Conservation (phyloP, 2,329 filamentous ascomycete species). For the Apiospora marii region DNA sequence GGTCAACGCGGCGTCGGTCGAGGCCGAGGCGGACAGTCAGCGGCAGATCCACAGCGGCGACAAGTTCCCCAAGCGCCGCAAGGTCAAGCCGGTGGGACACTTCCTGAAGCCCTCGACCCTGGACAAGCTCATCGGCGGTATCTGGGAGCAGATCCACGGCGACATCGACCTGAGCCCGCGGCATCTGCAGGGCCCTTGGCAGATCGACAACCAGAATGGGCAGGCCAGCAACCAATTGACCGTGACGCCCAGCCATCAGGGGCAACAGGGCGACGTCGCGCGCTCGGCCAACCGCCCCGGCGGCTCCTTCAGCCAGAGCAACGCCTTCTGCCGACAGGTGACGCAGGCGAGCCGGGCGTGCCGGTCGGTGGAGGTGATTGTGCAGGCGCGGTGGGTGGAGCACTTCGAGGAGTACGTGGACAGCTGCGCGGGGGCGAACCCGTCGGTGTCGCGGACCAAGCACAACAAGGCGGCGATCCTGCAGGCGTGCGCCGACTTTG, state of each 20-base stretch:
- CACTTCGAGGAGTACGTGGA: constrained; percentile 60
- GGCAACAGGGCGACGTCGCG: constrained; percentile 24
- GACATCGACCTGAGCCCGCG: constrained; percentile 40
- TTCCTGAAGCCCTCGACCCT: constrained; percentile 38
- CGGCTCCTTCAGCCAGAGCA: constrained; percentile 41
- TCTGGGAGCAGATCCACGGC: constrained; percentile 46
- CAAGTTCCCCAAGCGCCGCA: constrained; percentile 36
- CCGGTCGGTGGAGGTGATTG: constrained; percentile 65
- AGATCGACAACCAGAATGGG: constrained; percentile 25
- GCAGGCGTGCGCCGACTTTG: constrained; percentile 61
- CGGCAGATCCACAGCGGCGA: constrained; percentile 35
- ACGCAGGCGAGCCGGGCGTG: constrained; percentile 57
- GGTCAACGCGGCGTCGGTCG: constrained; percentile 28
- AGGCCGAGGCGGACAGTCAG: constrained; percentile 39
- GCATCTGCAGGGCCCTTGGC: constrained; percentile 40
- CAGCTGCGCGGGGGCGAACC: constrained; percentile 47
- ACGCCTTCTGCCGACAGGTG: constrained; percentile 42
- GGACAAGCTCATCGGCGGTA: constrained; percentile 42
- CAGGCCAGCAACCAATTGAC: not conserved
- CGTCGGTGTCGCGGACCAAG: constrained; percentile 52
- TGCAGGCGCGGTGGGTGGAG: constrained; percentile 65
- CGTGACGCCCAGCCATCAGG: not conserved
- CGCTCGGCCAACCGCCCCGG: not conserved
- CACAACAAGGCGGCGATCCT: constrained; percentile 59
- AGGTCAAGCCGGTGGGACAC: constrained; percentile 40